phyloP scores from a whole-genome alignment of 179 eudicot genomes.

The Amaranthus tricolor region DNA sequence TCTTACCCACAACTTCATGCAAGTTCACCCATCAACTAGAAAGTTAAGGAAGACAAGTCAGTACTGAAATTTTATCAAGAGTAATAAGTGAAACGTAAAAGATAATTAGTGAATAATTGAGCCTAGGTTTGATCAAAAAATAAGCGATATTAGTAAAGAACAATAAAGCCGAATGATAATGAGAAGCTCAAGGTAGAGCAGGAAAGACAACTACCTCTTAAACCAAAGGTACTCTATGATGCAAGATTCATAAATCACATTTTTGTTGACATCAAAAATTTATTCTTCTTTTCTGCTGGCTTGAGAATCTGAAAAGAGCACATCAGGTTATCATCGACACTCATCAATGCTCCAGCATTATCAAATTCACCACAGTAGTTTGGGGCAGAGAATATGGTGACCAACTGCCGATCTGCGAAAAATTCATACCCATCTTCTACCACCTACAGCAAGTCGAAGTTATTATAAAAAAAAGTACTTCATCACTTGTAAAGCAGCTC shows the following conservation, averaged over 20 bases:
- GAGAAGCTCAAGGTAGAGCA: not conserved
- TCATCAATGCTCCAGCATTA: constrained; percentile 97
- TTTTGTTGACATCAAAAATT: constrained; percentile 71
- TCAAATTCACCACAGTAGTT: constrained; percentile 95
- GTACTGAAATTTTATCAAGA: no score
- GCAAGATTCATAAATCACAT: constrained; percentile 43
- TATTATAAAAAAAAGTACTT: constrained; percentile 18
- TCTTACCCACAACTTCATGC: constrained; percentile 8
- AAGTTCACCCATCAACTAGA: constrained; percentile 25
- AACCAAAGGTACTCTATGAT: constrained; percentile 11
- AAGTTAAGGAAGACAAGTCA: constrained; percentile 1
- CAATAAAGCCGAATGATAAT: not conserved
- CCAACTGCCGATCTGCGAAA: constrained; percentile 95
- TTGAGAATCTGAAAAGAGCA: constrained; percentile 94
- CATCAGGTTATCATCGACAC: constrained; percentile 76
- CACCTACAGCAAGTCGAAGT: constrained; percentile 45
- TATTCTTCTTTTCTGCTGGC: constrained; percentile 85
- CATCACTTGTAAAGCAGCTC: not conserved
- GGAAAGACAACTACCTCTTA: constrained; percentile 19
- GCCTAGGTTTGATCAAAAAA: not conserved
- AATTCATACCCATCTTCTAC: constrained; percentile 98
- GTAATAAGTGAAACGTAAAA: not conserved
- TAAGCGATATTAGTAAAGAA: not conserved
- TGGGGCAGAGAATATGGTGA: constrained; percentile 90
- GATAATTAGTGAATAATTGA: no score